Conservation (phyloP, 441 rosid genomes). For the Geranium incanum region DNA sequence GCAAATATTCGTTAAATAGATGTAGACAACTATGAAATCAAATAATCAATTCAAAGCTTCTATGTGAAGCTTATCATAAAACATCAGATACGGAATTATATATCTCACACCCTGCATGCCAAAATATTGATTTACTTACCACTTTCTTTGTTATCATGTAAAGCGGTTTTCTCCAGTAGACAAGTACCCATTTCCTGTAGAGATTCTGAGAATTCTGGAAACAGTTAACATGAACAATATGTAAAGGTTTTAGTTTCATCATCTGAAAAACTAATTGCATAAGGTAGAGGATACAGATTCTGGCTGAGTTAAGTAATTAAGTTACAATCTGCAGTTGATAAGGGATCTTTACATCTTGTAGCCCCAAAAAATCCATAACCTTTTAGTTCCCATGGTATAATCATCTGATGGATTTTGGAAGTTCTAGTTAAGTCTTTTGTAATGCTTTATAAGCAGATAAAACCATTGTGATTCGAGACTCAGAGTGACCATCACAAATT, state of each 20-base stretch:
- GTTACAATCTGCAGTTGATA: not conserved
- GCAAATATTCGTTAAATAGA: not conserved
- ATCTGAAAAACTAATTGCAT: not conserved
- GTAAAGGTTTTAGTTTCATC: slow-evolving; percentile 17
- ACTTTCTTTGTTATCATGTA: slow-evolving; percentile 61
- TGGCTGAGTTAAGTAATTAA: not conserved
- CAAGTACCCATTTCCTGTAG: slow-evolving; percentile 90
- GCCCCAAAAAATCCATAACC: not conserved
- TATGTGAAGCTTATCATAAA: not conserved
- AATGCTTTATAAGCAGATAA: slow-evolving; percentile 1
- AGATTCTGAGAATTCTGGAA: slow-evolving; percentile 88
- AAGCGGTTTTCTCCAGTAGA: slow-evolving; percentile 60
- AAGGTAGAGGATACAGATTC: not conserved
- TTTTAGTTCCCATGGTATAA: not conserved
- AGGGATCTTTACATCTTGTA: not conserved
- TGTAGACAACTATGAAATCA: slow-evolving; percentile 1
- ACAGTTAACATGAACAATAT: not conserved
- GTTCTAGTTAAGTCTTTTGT: not conserved
- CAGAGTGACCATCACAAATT: not conserved
- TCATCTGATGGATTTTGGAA: not conserved
- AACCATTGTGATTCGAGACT: not conserved
- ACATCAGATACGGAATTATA: not conserved
- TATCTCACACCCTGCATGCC: not conserved
- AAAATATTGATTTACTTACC: slow-evolving; percentile 36
- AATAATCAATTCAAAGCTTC: not conserved